Conservation (phyloP, 495 filamentous ascomycete genomes). For the Sphaerosporella brunnea region DNA sequence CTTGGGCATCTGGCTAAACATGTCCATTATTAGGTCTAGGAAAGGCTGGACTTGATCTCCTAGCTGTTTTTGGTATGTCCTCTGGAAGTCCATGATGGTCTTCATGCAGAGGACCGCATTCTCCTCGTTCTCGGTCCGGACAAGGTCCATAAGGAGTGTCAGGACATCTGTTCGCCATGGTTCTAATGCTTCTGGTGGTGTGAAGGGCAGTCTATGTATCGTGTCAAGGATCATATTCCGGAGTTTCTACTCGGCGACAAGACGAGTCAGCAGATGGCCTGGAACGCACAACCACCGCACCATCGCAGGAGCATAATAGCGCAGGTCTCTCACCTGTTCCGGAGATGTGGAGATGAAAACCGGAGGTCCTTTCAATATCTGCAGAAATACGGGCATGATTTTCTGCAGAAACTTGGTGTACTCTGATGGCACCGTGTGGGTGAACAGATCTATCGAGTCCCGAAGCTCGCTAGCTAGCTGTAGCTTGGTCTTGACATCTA, state of each 20-base stretch:
- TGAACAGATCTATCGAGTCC: conserved; percentile 47
- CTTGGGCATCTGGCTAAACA: conserved; percentile 85
- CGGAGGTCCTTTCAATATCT: conserved; percentile 68
- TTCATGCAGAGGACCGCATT: conserved; percentile 97
- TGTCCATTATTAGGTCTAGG: conserved; percentile 77
- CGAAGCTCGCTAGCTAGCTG: conserved; percentile 50
- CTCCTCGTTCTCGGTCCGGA: conserved; percentile 87
- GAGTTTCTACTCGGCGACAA: conserved; percentile 43
- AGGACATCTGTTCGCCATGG: conserved; percentile 73
- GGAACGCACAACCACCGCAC: background rate
- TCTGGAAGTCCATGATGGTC: conserved; percentile 87
- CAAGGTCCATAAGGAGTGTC: conserved; percentile 71
- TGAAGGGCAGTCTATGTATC: conserved; percentile 74
- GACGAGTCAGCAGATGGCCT: conserved; percentile 1
- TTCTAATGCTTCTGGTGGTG: conserved; percentile 60
- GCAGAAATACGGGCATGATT: conserved; percentile 77
- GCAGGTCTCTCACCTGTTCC: conserved; percentile 68
- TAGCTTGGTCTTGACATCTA: conserved; percentile 46
- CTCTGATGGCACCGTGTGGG: conserved; percentile 25
- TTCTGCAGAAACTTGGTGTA: conserved; percentile 67
- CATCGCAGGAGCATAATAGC: background rate
- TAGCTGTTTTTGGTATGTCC: conserved; percentile 67
- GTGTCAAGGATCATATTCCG: conserved; percentile 88
- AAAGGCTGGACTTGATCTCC: conserved; percentile 69
- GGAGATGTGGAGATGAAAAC: conserved; percentile 73